phyloP scores from a whole-genome alignment of 1,284 basidiomycete genomes.

The Bjerkandera adusta region DNA sequence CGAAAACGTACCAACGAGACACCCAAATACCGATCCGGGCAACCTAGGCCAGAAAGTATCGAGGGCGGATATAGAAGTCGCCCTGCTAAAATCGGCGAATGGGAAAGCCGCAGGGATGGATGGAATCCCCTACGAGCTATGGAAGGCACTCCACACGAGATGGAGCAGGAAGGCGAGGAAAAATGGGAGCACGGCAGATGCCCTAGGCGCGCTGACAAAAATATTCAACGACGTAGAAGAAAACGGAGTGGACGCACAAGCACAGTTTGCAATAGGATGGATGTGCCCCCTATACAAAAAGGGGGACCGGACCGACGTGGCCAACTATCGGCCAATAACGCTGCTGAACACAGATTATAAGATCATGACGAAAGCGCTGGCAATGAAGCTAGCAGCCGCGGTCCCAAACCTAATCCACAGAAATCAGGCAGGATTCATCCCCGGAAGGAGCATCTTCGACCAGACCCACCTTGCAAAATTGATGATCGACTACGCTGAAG shows the following conservation, averaged over 20 bases:
- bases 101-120: conserved; percentile 20
- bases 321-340: conserved; percentile 34
- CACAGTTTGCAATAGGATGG: conserved; percentile 29
- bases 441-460: conserved; percentile 22
- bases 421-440: conserved; percentile 31
- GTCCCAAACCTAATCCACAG: conserved; percentile 20
- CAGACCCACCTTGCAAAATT: conserved; percentile 20
- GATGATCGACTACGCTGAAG: conserved; percentile 25
- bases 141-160: conserved; percentile 16
- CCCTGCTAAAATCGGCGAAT: background rate
- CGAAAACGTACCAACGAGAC: background rate
- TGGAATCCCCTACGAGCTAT: conserved; percentile 22
- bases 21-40: background rate
- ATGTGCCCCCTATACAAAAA: conserved; percentile 37
- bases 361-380: conserved; percentile 21
- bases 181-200: background rate
- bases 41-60: background rate
- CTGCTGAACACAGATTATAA: conserved; percentile 34
- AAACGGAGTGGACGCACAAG: conserved; percentile 8
- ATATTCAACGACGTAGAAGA: conserved; percentile 21
- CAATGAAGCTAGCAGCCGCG: conserved; percentile 16
- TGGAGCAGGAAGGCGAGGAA: background rate
- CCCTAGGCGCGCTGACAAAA: conserved; percentile 1
- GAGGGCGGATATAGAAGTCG: conserved; percentile 1
- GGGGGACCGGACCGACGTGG: conserved; percentile 23